Conservation (phyloP, 345 rosid genomes). For the Dimocarpus longan region DNA sequence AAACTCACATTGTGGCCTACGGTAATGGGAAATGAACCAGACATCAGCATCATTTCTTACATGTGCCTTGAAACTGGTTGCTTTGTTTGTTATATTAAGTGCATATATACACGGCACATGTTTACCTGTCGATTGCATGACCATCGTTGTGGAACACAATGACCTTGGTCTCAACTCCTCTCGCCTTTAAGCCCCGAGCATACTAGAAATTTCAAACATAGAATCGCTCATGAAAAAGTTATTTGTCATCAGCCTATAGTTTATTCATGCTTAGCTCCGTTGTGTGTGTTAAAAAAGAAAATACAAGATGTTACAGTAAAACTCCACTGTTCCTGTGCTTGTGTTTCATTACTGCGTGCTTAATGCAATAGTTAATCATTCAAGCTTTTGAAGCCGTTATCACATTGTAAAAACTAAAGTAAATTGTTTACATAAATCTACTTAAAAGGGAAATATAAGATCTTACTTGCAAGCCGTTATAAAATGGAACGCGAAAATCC, state of each 20-base stretch:
- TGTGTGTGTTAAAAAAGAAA: too few relatives aligned
- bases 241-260: neutral
- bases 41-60: neutral
- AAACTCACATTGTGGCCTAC: slow-evolving; percentile 84
- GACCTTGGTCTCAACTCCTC: slow-evolving; percentile 71
- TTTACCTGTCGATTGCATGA: slow-evolving; percentile 76
- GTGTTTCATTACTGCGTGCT: too few relatives aligned
- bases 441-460: slow-evolving; percentile 3
- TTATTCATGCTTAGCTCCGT: neutral
- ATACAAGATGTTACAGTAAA: too few relatives aligned
- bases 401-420: too few relatives aligned
- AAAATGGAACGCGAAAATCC: slow-evolving; percentile 87
- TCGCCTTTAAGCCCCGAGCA: slow-evolving; percentile 76
- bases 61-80: neutral
- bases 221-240: neutral
- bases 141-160: slow-evolving; percentile 68
- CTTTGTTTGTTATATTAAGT: neutral
- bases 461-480: slow-evolving; percentile 84
- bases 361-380: too few relatives aligned
- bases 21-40: slow-evolving; percentile 28
- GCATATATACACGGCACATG: neutral
- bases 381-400: too few relatives aligned
- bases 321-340: too few relatives aligned
- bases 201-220: slow-evolving; percentile 47
- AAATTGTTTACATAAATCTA: neutral